Conservation (phyloP, 169 alveolate species). For the Cryptosporidium andersoni region DNA sequence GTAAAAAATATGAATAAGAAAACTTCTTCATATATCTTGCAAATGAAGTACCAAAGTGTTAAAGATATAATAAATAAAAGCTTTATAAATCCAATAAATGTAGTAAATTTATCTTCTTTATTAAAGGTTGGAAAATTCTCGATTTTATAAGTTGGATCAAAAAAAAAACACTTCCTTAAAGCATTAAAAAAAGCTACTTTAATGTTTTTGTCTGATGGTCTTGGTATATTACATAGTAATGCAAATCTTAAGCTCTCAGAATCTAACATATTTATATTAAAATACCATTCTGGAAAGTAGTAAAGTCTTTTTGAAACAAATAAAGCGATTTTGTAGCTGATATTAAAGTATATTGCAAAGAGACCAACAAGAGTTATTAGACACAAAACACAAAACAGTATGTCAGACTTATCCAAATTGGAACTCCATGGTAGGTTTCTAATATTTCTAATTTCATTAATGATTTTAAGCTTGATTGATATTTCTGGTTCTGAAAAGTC, state of each 20-base stretch:
- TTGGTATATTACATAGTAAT: conserved; percentile 24
- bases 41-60: background rate
- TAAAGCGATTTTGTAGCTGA: too few species aligned
- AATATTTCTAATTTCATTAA: conserved; percentile 4
- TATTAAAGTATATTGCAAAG: conserved; percentile 23
- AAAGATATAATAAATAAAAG: background rate
- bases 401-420: conserved; percentile 21
- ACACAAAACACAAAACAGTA: conserved; percentile 8
- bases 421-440: conserved; percentile 41
- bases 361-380: background rate
- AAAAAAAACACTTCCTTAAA: conserved; percentile 24
- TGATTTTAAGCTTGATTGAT: conserved; percentile 18
- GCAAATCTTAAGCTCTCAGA: conserved; percentile 29
- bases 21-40: conserved; percentile 34
- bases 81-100: background rate
- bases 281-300: too few species aligned
- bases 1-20: conserved; percentile 14
- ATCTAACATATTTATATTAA: background rate
- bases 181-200: conserved; percentile 24
- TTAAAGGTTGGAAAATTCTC: conserved; percentile 1
- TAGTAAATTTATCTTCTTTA: conserved; percentile 3
- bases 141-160: conserved; percentile 25
- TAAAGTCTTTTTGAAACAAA: too few species aligned
- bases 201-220: conserved; percentile 8
- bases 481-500: background rate